Conservation (phyloP, 2,329 filamentous ascomycete species). For the Coniella lustricola region DNA sequence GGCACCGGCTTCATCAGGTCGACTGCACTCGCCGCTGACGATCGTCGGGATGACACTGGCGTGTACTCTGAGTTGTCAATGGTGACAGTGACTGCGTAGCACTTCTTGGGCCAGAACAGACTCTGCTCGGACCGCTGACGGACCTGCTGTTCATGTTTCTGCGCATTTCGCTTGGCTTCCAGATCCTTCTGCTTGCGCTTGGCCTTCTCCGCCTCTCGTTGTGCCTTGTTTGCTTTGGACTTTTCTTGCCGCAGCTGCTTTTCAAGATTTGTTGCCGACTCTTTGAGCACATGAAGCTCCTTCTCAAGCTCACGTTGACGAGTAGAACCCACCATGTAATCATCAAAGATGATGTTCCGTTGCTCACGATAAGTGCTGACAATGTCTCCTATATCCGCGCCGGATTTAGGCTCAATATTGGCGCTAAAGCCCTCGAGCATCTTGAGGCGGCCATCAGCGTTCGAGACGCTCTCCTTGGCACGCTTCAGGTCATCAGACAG, state of each 20-base stretch:
- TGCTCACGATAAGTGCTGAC: constrained; percentile 36
- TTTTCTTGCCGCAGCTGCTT: constrained; percentile 19
- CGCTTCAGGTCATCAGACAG: constrained; percentile 25
- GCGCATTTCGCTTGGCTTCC: constrained; percentile 28
- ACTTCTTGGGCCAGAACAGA: constrained; percentile 43
- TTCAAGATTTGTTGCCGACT: not conserved
- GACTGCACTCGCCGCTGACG: constrained; percentile 43
- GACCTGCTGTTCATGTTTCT: constrained; percentile 34
- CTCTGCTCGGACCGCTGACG: constrained; percentile 37
- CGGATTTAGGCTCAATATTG: constrained; percentile 27
- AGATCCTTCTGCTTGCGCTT: constrained; percentile 30
- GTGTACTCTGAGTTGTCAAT: constrained; percentile 39
- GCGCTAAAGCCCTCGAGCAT: constrained; percentile 35
- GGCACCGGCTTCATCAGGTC: constrained; percentile 44
- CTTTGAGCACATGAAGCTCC: constrained; percentile 20
- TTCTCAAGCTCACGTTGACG: constrained; percentile 26
- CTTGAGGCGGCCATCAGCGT: constrained; percentile 31
- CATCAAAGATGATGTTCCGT: constrained; percentile 34
- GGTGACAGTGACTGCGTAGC: constrained; percentile 44
- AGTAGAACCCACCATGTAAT: constrained; percentile 29
- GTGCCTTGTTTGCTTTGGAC: constrained; percentile 24
- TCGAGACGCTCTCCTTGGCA: constrained; percentile 26
- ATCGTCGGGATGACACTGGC: constrained; percentile 40
- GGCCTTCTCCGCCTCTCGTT: constrained; percentile 28
- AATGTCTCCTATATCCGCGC: constrained; percentile 18